A percentile compares a stretch with the other conserved stretches of the same genome.
Conservation (phyloP, 306 rosid genomes). For the Boehmeria nivea region DNA sequence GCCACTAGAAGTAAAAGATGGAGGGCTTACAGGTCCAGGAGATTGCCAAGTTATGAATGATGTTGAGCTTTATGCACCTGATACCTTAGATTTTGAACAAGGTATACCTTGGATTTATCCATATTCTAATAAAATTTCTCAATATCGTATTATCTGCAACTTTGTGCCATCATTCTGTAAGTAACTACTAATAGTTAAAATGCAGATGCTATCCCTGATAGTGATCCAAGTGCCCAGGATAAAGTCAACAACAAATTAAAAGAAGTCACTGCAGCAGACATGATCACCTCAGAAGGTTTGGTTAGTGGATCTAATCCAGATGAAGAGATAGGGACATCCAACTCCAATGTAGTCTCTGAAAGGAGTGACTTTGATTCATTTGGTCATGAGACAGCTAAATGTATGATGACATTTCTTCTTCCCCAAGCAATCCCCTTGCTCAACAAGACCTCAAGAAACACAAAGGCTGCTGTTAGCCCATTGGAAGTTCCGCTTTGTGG, state of each 20-base stretch:
- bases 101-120: conserved; percentile 30
- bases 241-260: conserved; percentile 22
- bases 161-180: conserved; percentile 9
- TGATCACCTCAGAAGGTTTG: conserved; percentile 32
- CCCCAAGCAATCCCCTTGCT: conserved; percentile 89
- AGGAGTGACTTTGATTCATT: conserved; percentile 45
- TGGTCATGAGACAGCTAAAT: conserved; percentile 60
- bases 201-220: conserved; percentile 47
- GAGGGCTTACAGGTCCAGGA: conserved; percentile 22
- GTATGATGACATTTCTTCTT: conserved; percentile 79
- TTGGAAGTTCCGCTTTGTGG: conserved; percentile 23
- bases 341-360: conserved; percentile 34
- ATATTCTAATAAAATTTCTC: conserved; percentile 3
- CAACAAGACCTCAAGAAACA: conserved; percentile 36
- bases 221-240: conserved; percentile 29
- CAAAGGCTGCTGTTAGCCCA: conserved; percentile 27
- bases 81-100: conserved; percentile 39
- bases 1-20: conserved; percentile 29
- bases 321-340: conserved; percentile 26
- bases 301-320: conserved; percentile 31
- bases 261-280: conserved; percentile 12
- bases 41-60: conserved; percentile 26
- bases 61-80: conserved; percentile 47
- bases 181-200: conserved; percentile 22
- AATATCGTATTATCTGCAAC: conserved; percentile 8